Conservation (phyloP, 2,329 filamentous ascomycete genomes). For the Keithomyces neogunnii region DNA sequence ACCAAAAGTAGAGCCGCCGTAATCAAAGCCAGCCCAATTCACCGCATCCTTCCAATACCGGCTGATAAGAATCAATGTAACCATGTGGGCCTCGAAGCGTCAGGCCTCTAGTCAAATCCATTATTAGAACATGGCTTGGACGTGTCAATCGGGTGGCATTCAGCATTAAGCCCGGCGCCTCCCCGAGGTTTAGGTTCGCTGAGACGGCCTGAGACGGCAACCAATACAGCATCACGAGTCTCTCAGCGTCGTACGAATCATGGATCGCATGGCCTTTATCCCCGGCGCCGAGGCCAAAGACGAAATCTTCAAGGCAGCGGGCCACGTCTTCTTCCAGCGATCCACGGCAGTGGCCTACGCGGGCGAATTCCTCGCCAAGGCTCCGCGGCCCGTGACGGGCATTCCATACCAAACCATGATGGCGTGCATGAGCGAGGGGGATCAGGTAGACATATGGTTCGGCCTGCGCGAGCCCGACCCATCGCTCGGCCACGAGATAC, state of each 20-base stretch:
- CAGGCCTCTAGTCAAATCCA: too few relatives aligned
- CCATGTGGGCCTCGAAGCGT: too few relatives aligned
- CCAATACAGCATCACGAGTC: too few relatives aligned
- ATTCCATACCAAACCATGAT: slow-evolving; percentile 7
- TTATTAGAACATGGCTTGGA: too few relatives aligned
- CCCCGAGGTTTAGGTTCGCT: too few relatives aligned
- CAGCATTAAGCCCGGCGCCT: too few relatives aligned
- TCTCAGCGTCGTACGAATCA: background rate
- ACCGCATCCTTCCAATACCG: too few relatives aligned
- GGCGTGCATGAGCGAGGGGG: slow-evolving; percentile 10
- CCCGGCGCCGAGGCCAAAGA: slow-evolving; percentile 11
- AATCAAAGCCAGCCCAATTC: too few relatives aligned
- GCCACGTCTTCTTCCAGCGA: slow-evolving; percentile 10
- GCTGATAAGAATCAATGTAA: too few relatives aligned
- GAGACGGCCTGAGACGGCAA: too few relatives aligned
- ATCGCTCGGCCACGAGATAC: slow-evolving; percentile 2
- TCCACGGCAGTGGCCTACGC: slow-evolving; percentile 8
- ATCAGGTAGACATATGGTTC: slow-evolving; percentile 11
- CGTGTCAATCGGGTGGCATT: too few relatives aligned
- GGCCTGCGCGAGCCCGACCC: slow-evolving; percentile 8
- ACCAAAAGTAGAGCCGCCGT: too few relatives aligned
- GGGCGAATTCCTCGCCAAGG: slow-evolving; percentile 10
- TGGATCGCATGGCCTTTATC: slow-evolving; percentile 11
- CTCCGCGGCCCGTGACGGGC: background rate
- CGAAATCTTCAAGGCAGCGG: slow-evolving; percentile 10